Evolutionary conservation across 2,329 filamentous ascomycete genomes (phyloP).

Genomic region (Pezicula radicicola): DNA sequence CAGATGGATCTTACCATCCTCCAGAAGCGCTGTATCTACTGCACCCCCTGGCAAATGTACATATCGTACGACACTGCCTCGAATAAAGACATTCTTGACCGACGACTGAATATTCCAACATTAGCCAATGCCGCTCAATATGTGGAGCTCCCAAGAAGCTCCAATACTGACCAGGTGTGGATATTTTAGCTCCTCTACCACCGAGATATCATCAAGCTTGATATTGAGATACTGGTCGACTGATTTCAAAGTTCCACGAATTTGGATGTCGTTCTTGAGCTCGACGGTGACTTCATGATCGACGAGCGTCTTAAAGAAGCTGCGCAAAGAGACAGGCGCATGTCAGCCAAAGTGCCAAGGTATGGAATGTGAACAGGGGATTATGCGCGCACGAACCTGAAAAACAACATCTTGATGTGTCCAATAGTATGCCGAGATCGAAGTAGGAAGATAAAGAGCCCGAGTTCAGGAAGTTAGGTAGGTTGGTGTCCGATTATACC

Average conservation of each 20-base stretch:
- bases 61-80: constrained; percentile 72
- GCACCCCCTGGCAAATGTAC: constrained; percentile 66
- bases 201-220: constrained; percentile 92
- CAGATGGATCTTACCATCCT: constrained; percentile 55
- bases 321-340: constrained; percentile 31
- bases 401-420: constrained; percentile 35
- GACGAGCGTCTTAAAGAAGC: constrained; percentile 98
- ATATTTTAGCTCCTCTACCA: constrained; percentile 91
- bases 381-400: constrained; percentile 26
- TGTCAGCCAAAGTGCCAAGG: constrained; percentile 2
- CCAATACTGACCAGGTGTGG: constrained; percentile 71
- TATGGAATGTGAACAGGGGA: neutral
- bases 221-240: constrained; percentile 99
- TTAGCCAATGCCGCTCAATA: neutral
- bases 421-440: neutral
- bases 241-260: constrained; percentile 91
- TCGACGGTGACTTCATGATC: constrained; percentile 97
- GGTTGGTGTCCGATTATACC: too few species aligned
- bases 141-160: neutral
- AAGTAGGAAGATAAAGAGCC: too few species aligned
- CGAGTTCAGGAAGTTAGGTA: too few species aligned
- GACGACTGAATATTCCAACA: constrained; percentile 47
- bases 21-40: constrained; percentile 67
- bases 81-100: constrained; percentile 75
- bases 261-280: constrained; percentile 98